Percentiles rank a stretch among this genome's conserved stretches.
These are phyloP conservation scores for Chaetomiaceae sp. DNA, from an alignment of 2,329 filamentous ascomycete genomes.

Conservation along the genomic window DNA sequence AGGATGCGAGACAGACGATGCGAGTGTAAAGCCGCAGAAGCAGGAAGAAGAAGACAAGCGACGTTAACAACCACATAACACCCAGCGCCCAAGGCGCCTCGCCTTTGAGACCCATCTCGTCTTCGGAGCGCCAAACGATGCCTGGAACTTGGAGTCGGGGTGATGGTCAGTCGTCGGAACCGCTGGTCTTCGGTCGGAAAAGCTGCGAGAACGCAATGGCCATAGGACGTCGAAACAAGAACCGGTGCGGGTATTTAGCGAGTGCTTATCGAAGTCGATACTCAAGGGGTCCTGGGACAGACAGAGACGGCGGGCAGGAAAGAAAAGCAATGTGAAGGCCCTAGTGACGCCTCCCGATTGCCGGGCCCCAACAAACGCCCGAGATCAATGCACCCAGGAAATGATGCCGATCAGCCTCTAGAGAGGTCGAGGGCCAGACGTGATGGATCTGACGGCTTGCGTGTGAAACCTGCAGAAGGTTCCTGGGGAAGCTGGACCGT, in stretches of 20 bases:
- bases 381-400: not conserved
- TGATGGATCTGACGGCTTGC: not conserved
- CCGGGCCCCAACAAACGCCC: not conserved
- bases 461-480: not conserved
- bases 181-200: not conserved
- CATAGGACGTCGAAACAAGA: conserved; percentile 5
- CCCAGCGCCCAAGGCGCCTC: conserved; percentile 15
- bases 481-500: not conserved
- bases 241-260: not conserved
- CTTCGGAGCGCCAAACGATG: not conserved
- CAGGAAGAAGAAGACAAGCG: conserved; percentile 14
- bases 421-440: too few relatives aligned
- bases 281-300: not conserved
- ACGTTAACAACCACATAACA: conserved; percentile 19
- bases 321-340: not conserved
- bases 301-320: not conserved
- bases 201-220: not conserved
- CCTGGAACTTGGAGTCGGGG: not conserved
- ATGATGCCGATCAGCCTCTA: not conserved
- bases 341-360: not conserved
- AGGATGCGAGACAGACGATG: conserved; percentile 28
- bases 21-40: conserved; percentile 15
- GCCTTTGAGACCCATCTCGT: conserved; percentile 13
- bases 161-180: not conserved
- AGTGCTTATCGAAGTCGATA: not conserved